These are phyloP conservation scores for Quercus cerris DNA, from an alignment of 306 rosid genomes.

Conservation along the genomic window DNA sequence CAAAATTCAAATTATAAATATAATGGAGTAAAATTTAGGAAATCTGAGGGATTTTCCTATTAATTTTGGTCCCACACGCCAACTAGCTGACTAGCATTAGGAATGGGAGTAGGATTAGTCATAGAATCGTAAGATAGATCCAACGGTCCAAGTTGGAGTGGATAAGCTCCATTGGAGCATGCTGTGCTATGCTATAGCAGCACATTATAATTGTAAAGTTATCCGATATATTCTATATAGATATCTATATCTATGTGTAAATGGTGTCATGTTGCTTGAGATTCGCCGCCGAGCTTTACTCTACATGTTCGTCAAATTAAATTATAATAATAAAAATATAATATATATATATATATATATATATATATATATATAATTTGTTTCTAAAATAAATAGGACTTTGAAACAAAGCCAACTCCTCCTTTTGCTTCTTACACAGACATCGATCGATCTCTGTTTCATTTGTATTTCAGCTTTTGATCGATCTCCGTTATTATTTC, in stretches of 20 bases:
- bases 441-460: neutral
- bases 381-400: neutral
- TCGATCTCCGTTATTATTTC: neutral
- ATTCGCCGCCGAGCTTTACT: constrained; percentile 65
- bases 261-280: constrained; percentile 29
- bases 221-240: neutral
- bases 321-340: neutral
- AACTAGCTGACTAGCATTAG: neutral
- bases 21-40: no score
- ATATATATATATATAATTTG: neutral
- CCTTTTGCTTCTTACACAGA: constrained; percentile 23
- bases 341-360: neutral
- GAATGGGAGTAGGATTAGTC: neutral
- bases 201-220: neutral
- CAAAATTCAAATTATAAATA: no score
- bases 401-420: constrained; percentile 17
- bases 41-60: no score
- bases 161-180: neutral
- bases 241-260: neutral
- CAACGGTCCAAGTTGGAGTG: neutral
- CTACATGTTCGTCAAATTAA: constrained; percentile 28
- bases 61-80: no score
- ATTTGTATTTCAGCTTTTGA: neutral
- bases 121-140: neutral
- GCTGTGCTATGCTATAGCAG: no score